Percentiles rank a stretch among this genome's conserved stretches.
Conservation (phyloP, 1,139 yeast species). For the Kodamaea suecica region DNA sequence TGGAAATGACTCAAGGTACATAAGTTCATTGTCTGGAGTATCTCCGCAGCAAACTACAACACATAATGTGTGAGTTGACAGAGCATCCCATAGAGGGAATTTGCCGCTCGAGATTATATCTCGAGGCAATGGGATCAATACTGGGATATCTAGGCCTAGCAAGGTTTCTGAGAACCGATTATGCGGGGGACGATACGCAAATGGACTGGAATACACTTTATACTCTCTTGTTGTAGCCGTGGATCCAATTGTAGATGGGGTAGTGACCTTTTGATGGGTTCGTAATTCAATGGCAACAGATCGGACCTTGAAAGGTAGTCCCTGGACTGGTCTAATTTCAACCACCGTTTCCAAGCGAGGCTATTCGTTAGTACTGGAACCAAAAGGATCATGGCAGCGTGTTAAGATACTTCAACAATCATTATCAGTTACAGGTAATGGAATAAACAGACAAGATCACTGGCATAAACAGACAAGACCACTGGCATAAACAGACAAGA, state of each 20-base stretch:
- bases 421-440: too few relatives aligned
- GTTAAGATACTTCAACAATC: too few relatives aligned
- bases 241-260: conserved; percentile 43
- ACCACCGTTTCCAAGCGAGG: conserved; percentile 47
- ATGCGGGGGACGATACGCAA: conserved; percentile 35
- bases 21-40: conserved; percentile 29
- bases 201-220: conserved; percentile 35
- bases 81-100: conserved; percentile 39
- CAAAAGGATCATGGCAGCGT: too few relatives aligned
- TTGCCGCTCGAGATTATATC: conserved; percentile 48
- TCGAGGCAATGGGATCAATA: conserved; percentile 56
- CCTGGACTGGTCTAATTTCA: conserved; percentile 38
- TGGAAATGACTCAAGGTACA: conserved; percentile 40
- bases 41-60: conserved; percentile 37
- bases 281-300: conserved; percentile 37
- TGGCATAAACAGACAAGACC: too few relatives aligned
- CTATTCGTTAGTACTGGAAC: conserved; percentile 17
- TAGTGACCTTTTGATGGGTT: conserved; percentile 37
- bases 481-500: too few relatives aligned
- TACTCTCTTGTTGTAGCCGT: conserved; percentile 37
- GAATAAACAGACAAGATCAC: too few relatives aligned
- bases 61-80: conserved; percentile 34
- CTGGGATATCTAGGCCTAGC: conserved; percentile 58
- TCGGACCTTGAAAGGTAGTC: conserved; percentile 37
- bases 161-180: conserved; percentile 37